These are phyloP conservation scores for Penicillium daleae DNA, from an alignment of 495 filamentous ascomycete species.

Conservation along the genomic window DNA sequence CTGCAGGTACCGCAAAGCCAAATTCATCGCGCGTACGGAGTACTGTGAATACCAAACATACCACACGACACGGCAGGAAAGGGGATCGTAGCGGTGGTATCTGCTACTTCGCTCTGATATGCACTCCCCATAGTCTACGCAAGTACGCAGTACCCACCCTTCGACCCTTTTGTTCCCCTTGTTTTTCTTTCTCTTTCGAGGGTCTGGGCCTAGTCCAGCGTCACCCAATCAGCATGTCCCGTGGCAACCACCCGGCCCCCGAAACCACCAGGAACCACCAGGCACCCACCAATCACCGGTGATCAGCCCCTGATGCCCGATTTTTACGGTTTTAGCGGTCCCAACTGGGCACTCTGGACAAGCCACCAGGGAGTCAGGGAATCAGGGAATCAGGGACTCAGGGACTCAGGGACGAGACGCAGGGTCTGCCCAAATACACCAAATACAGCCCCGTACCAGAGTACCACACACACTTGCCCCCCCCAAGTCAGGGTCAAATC, in stretches of 20 bases:
- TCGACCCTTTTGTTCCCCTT: neutral
- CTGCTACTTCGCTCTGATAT: neutral
- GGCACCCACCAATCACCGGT: slow-evolving; percentile 7
- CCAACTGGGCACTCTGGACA: too few species aligned
- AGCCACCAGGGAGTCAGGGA: neutral
- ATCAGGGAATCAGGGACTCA: too few species aligned
- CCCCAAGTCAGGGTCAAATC: too few species aligned
- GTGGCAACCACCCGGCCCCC: neutral
- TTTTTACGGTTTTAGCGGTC: neutral
- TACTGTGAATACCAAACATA: neutral
- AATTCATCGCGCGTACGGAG: too few species aligned
- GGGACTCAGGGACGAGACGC: too few species aligned
- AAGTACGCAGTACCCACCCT: neutral
- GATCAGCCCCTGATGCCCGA: slow-evolving; percentile 3
- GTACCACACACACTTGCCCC: neutral
- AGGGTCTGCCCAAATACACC: neutral
- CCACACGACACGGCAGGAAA: neutral
- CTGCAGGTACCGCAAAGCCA: neutral
- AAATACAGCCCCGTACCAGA: too few species aligned
- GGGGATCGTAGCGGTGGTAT: neutral
- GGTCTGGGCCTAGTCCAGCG: slow-evolving; percentile 1
- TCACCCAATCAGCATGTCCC: neutral
- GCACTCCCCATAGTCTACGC: neutral
- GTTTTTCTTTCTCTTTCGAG: neutral
- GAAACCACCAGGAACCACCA: slow-evolving; percentile 10